Conservation (phyloP, 495 filamentous ascomycete genomes). For the Sporormia fimetaria region DNA sequence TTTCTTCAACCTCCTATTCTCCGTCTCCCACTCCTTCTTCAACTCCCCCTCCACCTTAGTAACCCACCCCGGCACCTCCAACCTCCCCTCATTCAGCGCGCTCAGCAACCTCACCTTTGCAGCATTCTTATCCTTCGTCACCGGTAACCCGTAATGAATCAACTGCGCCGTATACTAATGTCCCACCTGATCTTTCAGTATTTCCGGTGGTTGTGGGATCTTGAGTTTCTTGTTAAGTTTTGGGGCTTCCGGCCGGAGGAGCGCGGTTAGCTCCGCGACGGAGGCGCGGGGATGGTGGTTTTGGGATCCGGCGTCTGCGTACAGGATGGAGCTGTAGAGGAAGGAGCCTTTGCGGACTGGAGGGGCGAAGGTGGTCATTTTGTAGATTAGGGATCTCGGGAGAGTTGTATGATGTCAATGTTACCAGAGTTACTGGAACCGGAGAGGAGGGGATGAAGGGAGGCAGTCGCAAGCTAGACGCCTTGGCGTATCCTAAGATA, state of each 20-base stretch:
- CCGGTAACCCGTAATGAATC: conserved; percentile 45
- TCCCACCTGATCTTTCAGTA: conserved; percentile 36
- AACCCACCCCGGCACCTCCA: conserved; percentile 38
- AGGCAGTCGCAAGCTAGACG: too few relatives aligned
- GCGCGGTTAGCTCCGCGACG: conserved; percentile 36
- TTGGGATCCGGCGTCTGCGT: conserved; percentile 36
- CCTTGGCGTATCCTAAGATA: too few relatives aligned
- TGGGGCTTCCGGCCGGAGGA: conserved; percentile 32
- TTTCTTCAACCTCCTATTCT: conserved; percentile 37
- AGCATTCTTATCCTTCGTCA: conserved; percentile 43
- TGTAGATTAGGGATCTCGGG: too few relatives aligned
- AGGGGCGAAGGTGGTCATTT: conserved; percentile 13
- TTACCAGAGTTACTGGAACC: too few relatives aligned
- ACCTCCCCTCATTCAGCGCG: conserved; percentile 36
- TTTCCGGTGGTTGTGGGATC: conserved; percentile 7
- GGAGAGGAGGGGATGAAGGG: too few relatives aligned
- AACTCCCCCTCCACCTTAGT: conserved; percentile 39
- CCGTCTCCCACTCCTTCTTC: conserved; percentile 42
- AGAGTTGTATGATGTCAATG: too few relatives aligned
- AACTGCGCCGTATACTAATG: conserved; percentile 51
- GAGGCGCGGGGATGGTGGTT: conserved; percentile 43
- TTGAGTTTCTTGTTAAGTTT: conserved; percentile 5
- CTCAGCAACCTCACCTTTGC: conserved; percentile 47
- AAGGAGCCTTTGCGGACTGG: conserved; percentile 11
- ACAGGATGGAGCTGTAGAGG: conserved; percentile 37